Conservation (phyloP, 2,329 filamentous ascomycete species). For the Cytospora paraplurivora region DNA sequence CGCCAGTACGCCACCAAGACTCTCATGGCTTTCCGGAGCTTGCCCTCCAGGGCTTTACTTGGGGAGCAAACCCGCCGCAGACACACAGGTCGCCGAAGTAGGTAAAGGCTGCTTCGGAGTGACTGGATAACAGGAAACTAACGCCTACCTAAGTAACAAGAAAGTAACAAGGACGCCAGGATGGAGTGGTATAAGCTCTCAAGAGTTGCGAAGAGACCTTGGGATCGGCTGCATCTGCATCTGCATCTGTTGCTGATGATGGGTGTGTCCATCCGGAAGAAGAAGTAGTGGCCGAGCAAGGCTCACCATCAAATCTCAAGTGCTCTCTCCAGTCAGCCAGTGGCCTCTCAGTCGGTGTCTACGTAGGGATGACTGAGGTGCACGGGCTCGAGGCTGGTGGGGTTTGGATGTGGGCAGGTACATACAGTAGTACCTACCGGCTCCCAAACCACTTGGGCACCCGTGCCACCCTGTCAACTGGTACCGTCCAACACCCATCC, state of each 20-base stretch:
- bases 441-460: not conserved
- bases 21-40: no score
- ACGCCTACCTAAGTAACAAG: no score
- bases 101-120: no score
- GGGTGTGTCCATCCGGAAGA: not conserved
- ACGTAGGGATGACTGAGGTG: not conserved
- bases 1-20: no score
- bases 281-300: not conserved
- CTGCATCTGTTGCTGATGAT: not conserved
- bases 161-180: no score
- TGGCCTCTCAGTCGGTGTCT: not conserved
- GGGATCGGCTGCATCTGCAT: not conserved
- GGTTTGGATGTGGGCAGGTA: not conserved
- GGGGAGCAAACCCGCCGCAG: no score
- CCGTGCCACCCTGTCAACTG: not conserved
- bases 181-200: no score
- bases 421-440: not conserved
- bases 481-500: not conserved
- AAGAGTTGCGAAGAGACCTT: not conserved
- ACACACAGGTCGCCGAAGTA: no score
- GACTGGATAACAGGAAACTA: no score
- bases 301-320: not conserved
- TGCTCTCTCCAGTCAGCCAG: no score
- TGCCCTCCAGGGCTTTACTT: no score
- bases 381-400: not conserved